Evolutionary conservation across 441 rosid species (phyloP).

Genomic region (Pelargonium australe): DNA sequence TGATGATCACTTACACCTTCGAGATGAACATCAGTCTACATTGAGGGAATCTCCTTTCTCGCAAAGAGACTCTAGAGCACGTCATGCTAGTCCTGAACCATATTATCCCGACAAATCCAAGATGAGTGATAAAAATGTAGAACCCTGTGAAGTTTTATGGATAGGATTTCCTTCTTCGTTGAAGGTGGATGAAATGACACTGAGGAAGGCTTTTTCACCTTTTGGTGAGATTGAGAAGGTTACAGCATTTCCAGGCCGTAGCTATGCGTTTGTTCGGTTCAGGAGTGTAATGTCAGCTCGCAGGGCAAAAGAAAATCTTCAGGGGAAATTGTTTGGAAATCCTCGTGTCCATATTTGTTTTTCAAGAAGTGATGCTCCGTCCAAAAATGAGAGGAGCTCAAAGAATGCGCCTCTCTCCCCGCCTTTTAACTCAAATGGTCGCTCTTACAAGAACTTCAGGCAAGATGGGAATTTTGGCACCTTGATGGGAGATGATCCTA

Average conservation of each 20-base stretch:
- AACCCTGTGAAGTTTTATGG: constrained; percentile 90
- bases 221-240: constrained; percentile 87
- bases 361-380: constrained; percentile 73
- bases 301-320: constrained; percentile 89
- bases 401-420: constrained; percentile 50
- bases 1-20: constrained; percentile 44
- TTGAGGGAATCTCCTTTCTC: constrained; percentile 60
- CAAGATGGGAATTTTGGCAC: constrained; percentile 44
- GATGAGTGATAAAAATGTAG: constrained; percentile 52
- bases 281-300: constrained; percentile 54
- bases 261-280: constrained; percentile 92
- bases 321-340: constrained; percentile 87
- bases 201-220: constrained; percentile 75
- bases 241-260: constrained; percentile 86
- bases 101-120: constrained; percentile 48
- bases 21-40: constrained; percentile 51
- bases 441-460: constrained; percentile 45
- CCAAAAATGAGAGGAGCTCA: constrained; percentile 43
- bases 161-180: constrained; percentile 83
- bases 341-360: constrained; percentile 95
- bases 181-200: constrained; percentile 71
- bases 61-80: constrained; percentile 59
- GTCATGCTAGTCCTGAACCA: constrained; percentile 54
- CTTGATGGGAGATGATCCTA: constrained; percentile 31
- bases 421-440: constrained; percentile 39